A percentile compares a stretch with the other conserved stretches of the same genome.
phyloP scores from a whole-genome alignment of 768 basidiomycete genomes.

The Gloeopeniophorella convolvens region DNA sequence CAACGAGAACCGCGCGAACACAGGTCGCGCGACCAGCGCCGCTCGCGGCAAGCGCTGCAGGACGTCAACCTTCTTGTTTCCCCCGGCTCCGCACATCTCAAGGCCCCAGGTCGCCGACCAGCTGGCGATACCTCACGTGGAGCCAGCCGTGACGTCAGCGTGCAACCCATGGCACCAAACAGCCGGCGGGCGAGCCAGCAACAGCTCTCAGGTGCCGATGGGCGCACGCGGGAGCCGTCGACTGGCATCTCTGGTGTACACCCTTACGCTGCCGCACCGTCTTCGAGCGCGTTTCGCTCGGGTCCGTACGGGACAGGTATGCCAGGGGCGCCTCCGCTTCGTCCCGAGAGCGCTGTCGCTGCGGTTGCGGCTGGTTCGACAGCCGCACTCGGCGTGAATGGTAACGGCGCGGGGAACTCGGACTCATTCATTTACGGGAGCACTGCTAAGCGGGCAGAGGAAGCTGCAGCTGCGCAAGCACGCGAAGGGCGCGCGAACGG shows the following conservation, averaged over 20 bases:
- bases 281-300: conserved; percentile 48
- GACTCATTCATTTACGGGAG: conserved; percentile 63
- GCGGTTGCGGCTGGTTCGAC: conserved; percentile 33
- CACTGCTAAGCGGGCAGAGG: conserved; percentile 50
- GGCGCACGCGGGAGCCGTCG: conserved; percentile 36
- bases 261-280: conserved; percentile 66
- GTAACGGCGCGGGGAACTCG: conserved; percentile 32
- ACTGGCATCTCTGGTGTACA: conserved; percentile 36
- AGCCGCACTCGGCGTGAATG: conserved; percentile 7
- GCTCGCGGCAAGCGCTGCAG: conserved; percentile 44
- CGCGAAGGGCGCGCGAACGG: conserved; percentile 35
- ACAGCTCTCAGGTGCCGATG: conserved; percentile 27
- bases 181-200: conserved; percentile 66
- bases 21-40: conserved; percentile 39
- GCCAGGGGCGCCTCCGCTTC: conserved; percentile 26
- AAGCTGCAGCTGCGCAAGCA: conserved; percentile 31
- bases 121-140: conserved; percentile 46
- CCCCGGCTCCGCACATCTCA: conserved; percentile 62
- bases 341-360: conserved; percentile 27
- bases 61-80: conserved; percentile 55
- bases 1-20: conserved; percentile 51
- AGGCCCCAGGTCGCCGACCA: conserved; percentile 45
- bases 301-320: conserved; percentile 48
- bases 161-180: conserved; percentile 59
- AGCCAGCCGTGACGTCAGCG: conserved; percentile 44